Evolutionary conservation across 306 rosid genomes (phyloP).

Genomic region (Macrotyloma uniflorum): DNA sequence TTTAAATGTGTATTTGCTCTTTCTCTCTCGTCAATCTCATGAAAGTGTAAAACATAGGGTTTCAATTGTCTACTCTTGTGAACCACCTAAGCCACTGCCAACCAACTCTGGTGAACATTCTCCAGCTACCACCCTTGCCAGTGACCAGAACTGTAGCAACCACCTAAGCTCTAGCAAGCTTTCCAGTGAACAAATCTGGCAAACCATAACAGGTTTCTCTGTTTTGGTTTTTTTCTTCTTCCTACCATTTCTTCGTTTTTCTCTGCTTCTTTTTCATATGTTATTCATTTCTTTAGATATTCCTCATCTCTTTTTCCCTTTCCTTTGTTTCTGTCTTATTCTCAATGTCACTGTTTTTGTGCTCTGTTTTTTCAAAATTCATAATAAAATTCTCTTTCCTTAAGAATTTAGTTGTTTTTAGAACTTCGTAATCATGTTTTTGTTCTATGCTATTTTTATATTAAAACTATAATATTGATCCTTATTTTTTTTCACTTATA

Average conservation of each 20-base stretch:
- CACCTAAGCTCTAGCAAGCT: no score
- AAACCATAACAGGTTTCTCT: background rate
- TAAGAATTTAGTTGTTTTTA: background rate
- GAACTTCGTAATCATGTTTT: background rate
- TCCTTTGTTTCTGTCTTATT: background rate
- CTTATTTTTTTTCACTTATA: background rate
- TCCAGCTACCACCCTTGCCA: no score
- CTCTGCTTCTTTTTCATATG: no score
- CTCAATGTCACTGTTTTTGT: background rate
- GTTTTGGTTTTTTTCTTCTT: background rate
- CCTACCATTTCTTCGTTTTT: background rate
- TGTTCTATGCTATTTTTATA: background rate
- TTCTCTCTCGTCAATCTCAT: no score
- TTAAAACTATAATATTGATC: background rate
- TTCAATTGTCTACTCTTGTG: no score
- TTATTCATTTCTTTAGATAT: background rate
- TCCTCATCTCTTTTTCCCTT: background rate
- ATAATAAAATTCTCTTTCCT: no score
- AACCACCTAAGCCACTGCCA: no score
- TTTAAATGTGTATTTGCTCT: no score
- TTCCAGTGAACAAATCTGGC: no score
- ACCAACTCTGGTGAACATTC: no score
- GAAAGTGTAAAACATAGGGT: no score
- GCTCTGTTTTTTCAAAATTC: background rate
- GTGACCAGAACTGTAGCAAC: no score